These are phyloP conservation scores for Hymenoscyphus repandus DNA, from an alignment of 2,329 filamentous ascomycete genomes.

Conservation along the genomic window DNA sequence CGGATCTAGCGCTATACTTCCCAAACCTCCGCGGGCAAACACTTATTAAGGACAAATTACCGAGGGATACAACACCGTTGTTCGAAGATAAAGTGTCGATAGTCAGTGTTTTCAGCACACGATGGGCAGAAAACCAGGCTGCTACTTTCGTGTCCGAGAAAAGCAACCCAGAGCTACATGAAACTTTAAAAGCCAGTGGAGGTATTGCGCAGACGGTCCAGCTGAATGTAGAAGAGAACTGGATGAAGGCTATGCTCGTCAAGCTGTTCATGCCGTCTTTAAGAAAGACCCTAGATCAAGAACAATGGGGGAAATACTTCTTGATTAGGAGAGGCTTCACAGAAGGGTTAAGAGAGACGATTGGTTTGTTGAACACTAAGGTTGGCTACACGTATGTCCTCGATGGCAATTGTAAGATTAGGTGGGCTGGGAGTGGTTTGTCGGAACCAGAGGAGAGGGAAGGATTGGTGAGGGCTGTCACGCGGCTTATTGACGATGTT, in stretches of 20 bases:
- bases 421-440: constrained; percentile 83
- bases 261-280: constrained; percentile 51
- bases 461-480: constrained; percentile 59
- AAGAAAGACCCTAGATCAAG: constrained; percentile 43
- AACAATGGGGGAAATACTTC: constrained; percentile 57
- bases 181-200: constrained; percentile 49
- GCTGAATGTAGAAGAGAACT: constrained; percentile 83
- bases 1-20: constrained; percentile 81
- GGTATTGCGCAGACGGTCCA: constrained; percentile 69
- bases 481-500: constrained; percentile 55
- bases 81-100: constrained; percentile 71
- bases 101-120: constrained; percentile 73
- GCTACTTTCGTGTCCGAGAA: constrained; percentile 62
- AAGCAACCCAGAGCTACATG: constrained; percentile 64
- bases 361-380: constrained; percentile 77
- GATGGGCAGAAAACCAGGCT: constrained; percentile 82
- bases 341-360: constrained; percentile 55
- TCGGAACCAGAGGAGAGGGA: constrained; percentile 62
- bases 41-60: constrained; percentile 50
- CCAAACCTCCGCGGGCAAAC: constrained; percentile 85
- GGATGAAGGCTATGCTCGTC: constrained; percentile 56
- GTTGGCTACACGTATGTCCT: constrained; percentile 85
- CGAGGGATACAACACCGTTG: constrained; percentile 67
- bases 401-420: constrained; percentile 79
- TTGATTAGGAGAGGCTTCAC: constrained; percentile 53